Conservation (phyloP, 1,284 basidiomycete species). For the Trametes sp. region DNA sequence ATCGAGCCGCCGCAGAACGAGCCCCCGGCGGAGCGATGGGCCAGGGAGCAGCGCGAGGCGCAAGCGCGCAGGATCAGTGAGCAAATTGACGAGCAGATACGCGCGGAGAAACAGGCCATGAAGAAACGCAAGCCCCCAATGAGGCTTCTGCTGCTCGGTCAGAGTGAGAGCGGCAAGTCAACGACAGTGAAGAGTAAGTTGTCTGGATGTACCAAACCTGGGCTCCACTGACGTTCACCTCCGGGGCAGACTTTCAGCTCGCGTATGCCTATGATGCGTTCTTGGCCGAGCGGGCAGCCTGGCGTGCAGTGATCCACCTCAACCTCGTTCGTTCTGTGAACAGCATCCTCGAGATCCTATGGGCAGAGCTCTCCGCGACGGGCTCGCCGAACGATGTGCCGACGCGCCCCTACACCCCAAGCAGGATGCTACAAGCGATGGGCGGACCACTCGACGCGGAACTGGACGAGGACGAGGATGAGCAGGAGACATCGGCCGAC, state of each 20-base stretch:
- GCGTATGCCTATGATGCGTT: constrained; percentile 56
- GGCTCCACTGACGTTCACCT: neutral
- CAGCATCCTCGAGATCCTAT: constrained; percentile 58
- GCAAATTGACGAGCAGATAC: constrained; percentile 72
- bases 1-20: constrained; percentile 68
- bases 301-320: constrained; percentile 69
- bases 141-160: constrained; percentile 65
- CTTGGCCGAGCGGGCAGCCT: constrained; percentile 61
- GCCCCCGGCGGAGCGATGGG: constrained; percentile 56
- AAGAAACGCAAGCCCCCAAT: constrained; percentile 63
- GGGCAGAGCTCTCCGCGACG: constrained; percentile 46
- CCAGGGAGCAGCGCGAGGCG: constrained; percentile 61
- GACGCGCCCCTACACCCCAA: constrained; percentile 10
- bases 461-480: constrained; percentile 25
- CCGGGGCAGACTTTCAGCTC: constrained; percentile 47
- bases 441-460: constrained; percentile 10
- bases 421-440: neutral
- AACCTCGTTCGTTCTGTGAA: constrained; percentile 68
- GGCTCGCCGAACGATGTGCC: neutral
- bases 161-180: constrained; percentile 54
- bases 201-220: neutral
- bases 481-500: constrained; percentile 19
- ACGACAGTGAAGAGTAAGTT: constrained; percentile 71
- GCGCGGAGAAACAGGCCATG: constrained; percentile 57
- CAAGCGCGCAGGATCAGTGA: constrained; percentile 67